These are phyloP conservation scores for Globisporangium nodosum DNA, from an alignment of 352 stramenopile species.

Conservation along the genomic window DNA sequence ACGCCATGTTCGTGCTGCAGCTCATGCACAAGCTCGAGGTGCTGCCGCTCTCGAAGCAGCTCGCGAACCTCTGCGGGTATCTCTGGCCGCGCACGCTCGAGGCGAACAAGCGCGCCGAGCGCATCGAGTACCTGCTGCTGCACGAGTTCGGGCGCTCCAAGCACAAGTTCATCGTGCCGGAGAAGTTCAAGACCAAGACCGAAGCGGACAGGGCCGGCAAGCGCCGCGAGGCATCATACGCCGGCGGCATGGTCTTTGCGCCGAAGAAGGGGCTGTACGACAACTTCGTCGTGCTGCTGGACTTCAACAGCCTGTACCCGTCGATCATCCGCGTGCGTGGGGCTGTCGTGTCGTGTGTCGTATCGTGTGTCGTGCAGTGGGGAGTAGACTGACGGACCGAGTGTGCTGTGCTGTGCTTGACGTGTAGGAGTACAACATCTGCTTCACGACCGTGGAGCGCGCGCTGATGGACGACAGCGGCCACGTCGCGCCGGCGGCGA, in stretches of 20 bases:
- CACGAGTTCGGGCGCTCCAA: constrained; percentile 95
- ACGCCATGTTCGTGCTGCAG: constrained; percentile 95
- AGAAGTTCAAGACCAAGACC: constrained; percentile 85
- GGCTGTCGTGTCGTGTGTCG: not conserved
- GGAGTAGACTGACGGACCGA: not conserved
- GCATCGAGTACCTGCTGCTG: constrained; percentile 99
- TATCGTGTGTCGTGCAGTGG: not conserved
- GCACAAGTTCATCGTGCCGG: constrained; percentile 98
- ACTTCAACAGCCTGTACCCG: constrained; percentile 99
- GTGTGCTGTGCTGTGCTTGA: constrained; percentile 3
- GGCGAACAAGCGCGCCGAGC: constrained; percentile 95
- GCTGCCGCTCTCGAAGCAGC: constrained; percentile 97
- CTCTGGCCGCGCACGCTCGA: constrained; percentile 96
- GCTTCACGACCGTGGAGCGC: constrained; percentile 98
- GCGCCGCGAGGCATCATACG: constrained; percentile 91
- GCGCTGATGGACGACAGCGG: constrained; percentile 54
- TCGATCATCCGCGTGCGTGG: constrained; percentile 93
- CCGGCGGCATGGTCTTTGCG: constrained; percentile 98
- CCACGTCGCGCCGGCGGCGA: constrained; percentile 17
- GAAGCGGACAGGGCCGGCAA: constrained; percentile 59
- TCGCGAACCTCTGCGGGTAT: constrained; percentile 98
- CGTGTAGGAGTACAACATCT: constrained; percentile 99
- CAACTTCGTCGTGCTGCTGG: constrained; percentile 98
- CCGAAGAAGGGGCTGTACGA: constrained; percentile 99
- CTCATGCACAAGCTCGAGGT: constrained; percentile 98